A percentile compares a stretch with the other conserved stretches of the same genome.
Evolutionary conservation across 1,139 yeast species (phyloP).

Genomic region (Taphrina wiesneri): DNA sequence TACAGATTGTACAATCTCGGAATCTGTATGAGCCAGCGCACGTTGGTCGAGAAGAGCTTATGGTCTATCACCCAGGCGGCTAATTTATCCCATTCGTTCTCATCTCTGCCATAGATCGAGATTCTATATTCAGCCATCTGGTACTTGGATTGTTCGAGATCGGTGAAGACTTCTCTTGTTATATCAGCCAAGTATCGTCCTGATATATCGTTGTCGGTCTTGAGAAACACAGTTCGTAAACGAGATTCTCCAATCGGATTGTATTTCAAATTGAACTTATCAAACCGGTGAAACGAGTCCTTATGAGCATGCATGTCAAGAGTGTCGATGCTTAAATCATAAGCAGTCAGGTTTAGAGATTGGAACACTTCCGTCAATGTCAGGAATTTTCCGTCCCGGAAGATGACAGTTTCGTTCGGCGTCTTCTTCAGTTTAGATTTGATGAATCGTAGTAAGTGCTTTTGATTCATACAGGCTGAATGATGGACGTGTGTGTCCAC

Average conservation of each 20-base stretch:
- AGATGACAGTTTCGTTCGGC: constrained; percentile 86
- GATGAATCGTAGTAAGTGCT: constrained; percentile 89
- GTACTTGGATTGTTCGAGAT: constrained; percentile 89
- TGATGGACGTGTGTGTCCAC: constrained; percentile 99
- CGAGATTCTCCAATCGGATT: constrained; percentile 98
- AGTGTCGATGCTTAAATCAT: constrained; percentile 92
- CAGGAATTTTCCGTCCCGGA: constrained; percentile 88
- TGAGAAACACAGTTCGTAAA: constrained; percentile 88
- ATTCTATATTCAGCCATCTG: constrained; percentile 97
- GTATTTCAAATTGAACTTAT: constrained; percentile 93
- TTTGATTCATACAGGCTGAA: constrained; percentile 98
- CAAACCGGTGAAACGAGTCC: constrained; percentile 96
- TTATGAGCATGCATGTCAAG: constrained; percentile 98
- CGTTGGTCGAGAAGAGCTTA: constrained; percentile 86
- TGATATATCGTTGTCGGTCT: constrained; percentile 87
- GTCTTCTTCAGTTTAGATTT: constrained; percentile 80
- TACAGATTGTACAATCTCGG: constrained; percentile 92
- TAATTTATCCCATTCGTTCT: constrained; percentile 91
- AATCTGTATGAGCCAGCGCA: constrained; percentile 93
- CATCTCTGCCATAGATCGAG: constrained; percentile 85
- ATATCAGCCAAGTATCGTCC: constrained; percentile 91
- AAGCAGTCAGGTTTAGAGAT: constrained; percentile 85
- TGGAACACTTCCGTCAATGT: constrained; percentile 85
- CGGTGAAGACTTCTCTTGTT: constrained; percentile 82
- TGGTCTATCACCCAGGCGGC: constrained; percentile 96